Evolutionary conservation across 352 stramenopile genomes (phyloP).

Genomic region (Peronospora farinosa): DNA sequence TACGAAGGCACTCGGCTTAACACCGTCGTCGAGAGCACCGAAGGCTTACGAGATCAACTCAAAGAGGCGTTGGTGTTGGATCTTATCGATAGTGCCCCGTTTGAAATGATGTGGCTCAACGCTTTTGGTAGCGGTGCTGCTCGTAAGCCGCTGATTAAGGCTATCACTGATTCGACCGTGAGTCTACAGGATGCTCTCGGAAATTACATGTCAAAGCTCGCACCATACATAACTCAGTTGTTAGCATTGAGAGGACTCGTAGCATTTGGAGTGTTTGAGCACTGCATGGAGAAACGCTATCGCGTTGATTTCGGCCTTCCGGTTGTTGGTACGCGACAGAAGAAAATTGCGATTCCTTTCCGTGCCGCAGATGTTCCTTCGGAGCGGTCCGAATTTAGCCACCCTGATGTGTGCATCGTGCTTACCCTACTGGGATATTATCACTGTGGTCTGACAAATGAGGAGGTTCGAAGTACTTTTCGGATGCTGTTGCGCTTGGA

Average conservation of each 20-base stretch:
- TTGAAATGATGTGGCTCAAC: conserved; percentile 63
- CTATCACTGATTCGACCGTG: conserved; percentile 31
- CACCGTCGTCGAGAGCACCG: conserved; percentile 13
- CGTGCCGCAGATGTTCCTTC: conserved; percentile 74
- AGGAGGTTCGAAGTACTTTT: conserved; percentile 52
- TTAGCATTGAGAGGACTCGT: conserved; percentile 71
- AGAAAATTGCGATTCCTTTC: conserved; percentile 84
- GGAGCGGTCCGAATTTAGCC: conserved; percentile 82
- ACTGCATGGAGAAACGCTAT: conserved; percentile 83
- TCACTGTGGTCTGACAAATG: conserved; percentile 47
- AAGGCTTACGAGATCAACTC: conserved; percentile 16
- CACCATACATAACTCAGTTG: conserved; percentile 32
- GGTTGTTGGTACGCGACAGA: conserved; percentile 30
- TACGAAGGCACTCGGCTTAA: conserved; percentile 46
- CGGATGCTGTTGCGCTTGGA: conserved; percentile 53
- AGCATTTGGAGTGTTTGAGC: conserved; percentile 66
- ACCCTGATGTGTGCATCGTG: conserved; percentile 79
- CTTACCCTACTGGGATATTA: conserved; percentile 86
- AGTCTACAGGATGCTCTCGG: conserved; percentile 24
- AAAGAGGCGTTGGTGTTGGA: conserved; percentile 46
- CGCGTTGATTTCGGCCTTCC: conserved; percentile 76
- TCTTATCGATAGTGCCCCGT: conserved; percentile 51
- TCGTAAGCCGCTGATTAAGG: conserved; percentile 24
- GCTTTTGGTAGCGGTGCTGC: conserved; percentile 15
- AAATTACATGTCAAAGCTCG: conserved; percentile 11